Conservation (phyloP, 192 early-diverging fungal genomes). For the Funneliformis geosporum region DNA sequence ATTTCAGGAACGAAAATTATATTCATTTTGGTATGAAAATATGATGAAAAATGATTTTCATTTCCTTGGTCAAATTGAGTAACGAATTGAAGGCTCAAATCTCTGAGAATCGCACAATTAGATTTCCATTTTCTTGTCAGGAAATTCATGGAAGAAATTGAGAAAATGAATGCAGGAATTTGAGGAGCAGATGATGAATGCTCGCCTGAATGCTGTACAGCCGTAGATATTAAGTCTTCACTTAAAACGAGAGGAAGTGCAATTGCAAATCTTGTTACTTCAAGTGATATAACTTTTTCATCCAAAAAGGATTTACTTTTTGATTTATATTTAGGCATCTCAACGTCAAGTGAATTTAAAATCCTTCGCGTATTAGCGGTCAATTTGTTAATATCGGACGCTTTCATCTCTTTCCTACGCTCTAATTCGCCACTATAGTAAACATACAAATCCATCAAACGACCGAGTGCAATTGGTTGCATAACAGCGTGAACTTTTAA, state of each 20-base stretch:
- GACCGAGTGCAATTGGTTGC: constrained; percentile 69
- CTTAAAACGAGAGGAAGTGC: constrained; percentile 61
- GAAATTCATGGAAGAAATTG: constrained; percentile 59
- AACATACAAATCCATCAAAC: constrained; percentile 61
- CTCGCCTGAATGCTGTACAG: not conserved
- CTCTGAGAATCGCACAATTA: constrained; percentile 53
- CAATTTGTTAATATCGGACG: constrained; percentile 57
- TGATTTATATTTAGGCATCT: constrained; percentile 51
- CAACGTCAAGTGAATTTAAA: constrained; percentile 63
- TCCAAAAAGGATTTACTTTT: constrained; percentile 57
- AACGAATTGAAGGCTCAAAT: constrained; percentile 72
- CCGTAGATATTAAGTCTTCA: constrained; percentile 39
- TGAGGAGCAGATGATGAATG: constrained; percentile 38
- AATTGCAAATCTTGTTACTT: constrained; percentile 57
- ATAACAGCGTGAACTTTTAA: constrained; percentile 68
- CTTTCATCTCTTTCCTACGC: constrained; percentile 55
- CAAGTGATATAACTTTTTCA: constrained; percentile 51
- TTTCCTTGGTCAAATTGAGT: constrained; percentile 60
- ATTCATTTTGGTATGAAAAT: constrained; percentile 57
- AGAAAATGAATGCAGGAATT: constrained; percentile 64
- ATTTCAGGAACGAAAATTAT: constrained; percentile 54
- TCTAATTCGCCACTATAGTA: constrained; percentile 71
- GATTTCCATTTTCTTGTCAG: constrained; percentile 59
- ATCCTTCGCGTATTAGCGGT: constrained; percentile 67
- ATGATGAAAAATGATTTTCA: constrained; percentile 56